Base-by-base conservation (phyloP, 371 early-diverging fungal species). In the Apophysomyces variabilis region DNA sequence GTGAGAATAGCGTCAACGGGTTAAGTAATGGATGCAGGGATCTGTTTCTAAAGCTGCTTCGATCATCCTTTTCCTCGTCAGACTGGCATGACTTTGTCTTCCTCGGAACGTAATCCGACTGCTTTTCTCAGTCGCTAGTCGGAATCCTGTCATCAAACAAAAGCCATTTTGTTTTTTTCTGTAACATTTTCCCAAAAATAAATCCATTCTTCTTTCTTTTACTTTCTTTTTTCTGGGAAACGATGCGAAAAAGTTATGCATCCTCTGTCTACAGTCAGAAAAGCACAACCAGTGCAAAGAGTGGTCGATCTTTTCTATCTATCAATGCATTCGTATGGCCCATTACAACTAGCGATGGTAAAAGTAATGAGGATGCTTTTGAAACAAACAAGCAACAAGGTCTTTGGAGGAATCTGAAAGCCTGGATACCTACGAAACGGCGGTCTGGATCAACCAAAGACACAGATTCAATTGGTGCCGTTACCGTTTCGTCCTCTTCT, bases 231-330 rank as follows among this genome's bases (percentile, higher is more conserved):
- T 41, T 45, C 57, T 61, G 44, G 14, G 39, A 21, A 58, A 61
- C 37, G 32, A 73, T 77, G 75, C 64, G 50, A 38, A 66, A 66
- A 66, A 62, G 66, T 44, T 79, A 82, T 69, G 74, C 82, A 18
- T 66, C 79, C 0, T 82, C 82, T 0, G 67, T 79, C 36, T 76
- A 75, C 38, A 82, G 82, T 44, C 72, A 75, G 64, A 82, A 79
- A 60, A 82, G 82, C 58, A 63, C 75, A 11, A 72, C 67, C 1
- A 82, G 82, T 45, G 74, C 79, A 41, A 81, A 76, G 57, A 81
- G 81, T 45, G 72, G 67, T 3, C 74, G 74, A 45, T 79, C 79
- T 7, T 79, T 72, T 61, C 47, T 79, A 38, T 82, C 82, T 5
- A 41, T 82, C 26, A 66, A 66, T 14, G 61, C 66, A 56, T 64